Evolutionary conservation across 2,329 filamentous ascomycete species (phyloP).

Genomic region (Phaeophleospora eucalypticola): DNA sequence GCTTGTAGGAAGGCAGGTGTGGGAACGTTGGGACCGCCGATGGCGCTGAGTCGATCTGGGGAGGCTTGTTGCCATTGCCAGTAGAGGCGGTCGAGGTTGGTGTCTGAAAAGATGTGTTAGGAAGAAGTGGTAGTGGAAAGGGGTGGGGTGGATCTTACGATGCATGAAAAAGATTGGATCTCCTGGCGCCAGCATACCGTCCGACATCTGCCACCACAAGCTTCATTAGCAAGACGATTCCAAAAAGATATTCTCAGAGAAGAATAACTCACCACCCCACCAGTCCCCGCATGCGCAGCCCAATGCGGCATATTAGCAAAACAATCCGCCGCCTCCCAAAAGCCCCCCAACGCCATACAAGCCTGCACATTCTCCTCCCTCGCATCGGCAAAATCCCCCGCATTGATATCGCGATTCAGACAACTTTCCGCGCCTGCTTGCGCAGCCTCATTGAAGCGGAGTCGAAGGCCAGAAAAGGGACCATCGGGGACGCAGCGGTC

Average conservation of each 20-base stretch:
- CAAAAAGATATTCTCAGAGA: too few species aligned
- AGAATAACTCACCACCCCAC: conserved; percentile 9
- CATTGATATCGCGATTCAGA: conserved; percentile 13
- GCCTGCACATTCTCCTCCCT: conserved; percentile 13
- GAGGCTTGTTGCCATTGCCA: conserved; percentile 17
- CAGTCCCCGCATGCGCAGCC: conserved; percentile 18
- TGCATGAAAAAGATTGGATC: conserved; percentile 24
- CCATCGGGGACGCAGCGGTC: conserved; percentile 15
- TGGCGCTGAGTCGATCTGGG: conserved; percentile 10
- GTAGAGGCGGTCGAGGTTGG: conserved; percentile 22
- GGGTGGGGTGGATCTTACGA: conserved; percentile 1
- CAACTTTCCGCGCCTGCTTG: conserved; percentile 9
- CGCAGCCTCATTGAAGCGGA: conserved; percentile 11
- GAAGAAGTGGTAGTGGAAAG: not conserved
- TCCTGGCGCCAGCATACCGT: conserved; percentile 20
- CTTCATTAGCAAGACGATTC: not conserved
- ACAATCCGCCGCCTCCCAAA: conserved; percentile 15
- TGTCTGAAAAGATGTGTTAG: conserved; percentile 4
- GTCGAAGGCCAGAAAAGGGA: conserved; percentile 16
- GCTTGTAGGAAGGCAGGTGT: conserved; percentile 14
- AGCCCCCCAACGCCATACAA: conserved; percentile 13
- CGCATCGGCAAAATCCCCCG: conserved; percentile 10
- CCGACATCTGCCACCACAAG: conserved; percentile 14
- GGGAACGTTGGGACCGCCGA: conserved; percentile 19
- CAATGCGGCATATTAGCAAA: conserved; percentile 20